Percentiles rank a stretch among this genome's conserved stretches.
Evolutionary conservation across 805 yeast species (phyloP).

Genomic region (Pichia paraexigua): DNA sequence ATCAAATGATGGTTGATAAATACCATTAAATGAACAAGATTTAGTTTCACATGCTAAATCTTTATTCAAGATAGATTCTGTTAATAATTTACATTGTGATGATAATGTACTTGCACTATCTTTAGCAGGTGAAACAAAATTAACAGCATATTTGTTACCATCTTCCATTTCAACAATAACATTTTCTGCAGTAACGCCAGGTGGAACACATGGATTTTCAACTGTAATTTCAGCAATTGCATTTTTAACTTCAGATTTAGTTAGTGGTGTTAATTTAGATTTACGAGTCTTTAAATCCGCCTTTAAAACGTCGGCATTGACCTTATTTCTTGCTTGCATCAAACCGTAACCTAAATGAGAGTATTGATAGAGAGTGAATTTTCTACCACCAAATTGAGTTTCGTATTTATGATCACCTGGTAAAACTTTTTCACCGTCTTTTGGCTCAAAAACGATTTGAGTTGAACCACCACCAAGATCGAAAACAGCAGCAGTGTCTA

Average conservation of each 20-base stretch:
- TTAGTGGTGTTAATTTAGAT: constrained; percentile 21
- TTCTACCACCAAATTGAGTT: constrained; percentile 71
- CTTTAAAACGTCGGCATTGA: constrained; percentile 56
- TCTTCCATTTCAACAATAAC: constrained; percentile 52
- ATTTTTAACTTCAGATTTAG: constrained; percentile 30
- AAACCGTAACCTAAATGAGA: constrained; percentile 95
- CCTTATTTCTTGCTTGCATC: constrained; percentile 84
- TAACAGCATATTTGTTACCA: constrained; percentile 24
- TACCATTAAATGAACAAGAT: constrained; percentile 96
- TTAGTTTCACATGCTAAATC: constrained; percentile 63
- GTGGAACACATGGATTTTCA: constrained; percentile 83
- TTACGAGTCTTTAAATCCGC: constrained; percentile 20
- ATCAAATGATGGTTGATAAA: constrained; percentile 88
- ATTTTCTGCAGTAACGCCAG: constrained; percentile 52
- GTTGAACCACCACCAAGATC: constrained; percentile 99
- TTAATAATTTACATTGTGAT: constrained; percentile 77
- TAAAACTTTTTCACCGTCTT: constrained; percentile 52
- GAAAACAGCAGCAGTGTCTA: constrained; percentile 92
- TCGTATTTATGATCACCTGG: constrained; percentile 82
- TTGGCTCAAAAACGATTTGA: constrained; percentile 96
- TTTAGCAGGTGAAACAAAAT: constrained; percentile 27
- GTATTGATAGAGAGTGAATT: constrained; percentile 80
- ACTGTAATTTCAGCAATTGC: constrained; percentile 40
- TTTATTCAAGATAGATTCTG: constrained; percentile 78
- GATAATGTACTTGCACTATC: constrained; percentile 40